These are phyloP conservation scores for Zygotorulaspora sp. DNA, from an alignment of 805 yeast genomes.

Conservation along the genomic window DNA sequence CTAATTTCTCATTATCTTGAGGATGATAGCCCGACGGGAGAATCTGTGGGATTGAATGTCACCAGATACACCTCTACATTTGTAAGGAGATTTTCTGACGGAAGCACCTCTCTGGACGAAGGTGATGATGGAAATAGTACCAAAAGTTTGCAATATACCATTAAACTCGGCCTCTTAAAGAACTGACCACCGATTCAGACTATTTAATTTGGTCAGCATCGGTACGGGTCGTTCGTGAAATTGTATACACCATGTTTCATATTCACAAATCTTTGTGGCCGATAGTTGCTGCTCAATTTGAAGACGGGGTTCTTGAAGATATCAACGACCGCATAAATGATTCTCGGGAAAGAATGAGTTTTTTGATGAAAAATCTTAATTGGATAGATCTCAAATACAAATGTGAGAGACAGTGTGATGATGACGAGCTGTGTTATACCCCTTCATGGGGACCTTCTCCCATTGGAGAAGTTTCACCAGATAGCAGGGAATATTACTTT, in stretches of 20 bases:
- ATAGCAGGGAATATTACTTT: conserved; percentile 5
- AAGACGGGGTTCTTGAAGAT: conserved; percentile 11
- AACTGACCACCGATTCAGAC: conserved; percentile 40
- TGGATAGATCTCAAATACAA: conserved; percentile 42
- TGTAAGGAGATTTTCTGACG: conserved; percentile 42
- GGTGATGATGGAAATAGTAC: too few species aligned
- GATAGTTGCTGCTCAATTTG: conserved; percentile 19
- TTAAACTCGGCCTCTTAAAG: conserved; percentile 43
- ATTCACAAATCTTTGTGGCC: conserved; percentile 32
- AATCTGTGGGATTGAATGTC: conserved; percentile 32
- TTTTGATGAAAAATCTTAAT: conserved; percentile 31
- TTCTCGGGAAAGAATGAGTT: conserved; percentile 9
- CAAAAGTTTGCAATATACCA: conserved; percentile 41
- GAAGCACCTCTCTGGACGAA: conserved; percentile 14
- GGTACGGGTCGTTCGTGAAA: conserved; percentile 38
- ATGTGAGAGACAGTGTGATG: conserved; percentile 41
- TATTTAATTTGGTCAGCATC: conserved; percentile 47
- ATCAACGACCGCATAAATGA: conserved; percentile 18
- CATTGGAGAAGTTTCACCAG: conserved; percentile 38
- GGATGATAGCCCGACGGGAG: conserved; percentile 11
- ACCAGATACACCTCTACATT: conserved; percentile 42
- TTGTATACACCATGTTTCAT: conserved; percentile 38
- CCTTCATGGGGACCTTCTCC: conserved; percentile 64
- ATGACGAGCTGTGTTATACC: conserved; percentile 50
- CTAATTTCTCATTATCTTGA: conserved; percentile 39